phyloP scores from a whole-genome alignment of 805 yeast species.

The Ogataea glucozyma region DNA sequence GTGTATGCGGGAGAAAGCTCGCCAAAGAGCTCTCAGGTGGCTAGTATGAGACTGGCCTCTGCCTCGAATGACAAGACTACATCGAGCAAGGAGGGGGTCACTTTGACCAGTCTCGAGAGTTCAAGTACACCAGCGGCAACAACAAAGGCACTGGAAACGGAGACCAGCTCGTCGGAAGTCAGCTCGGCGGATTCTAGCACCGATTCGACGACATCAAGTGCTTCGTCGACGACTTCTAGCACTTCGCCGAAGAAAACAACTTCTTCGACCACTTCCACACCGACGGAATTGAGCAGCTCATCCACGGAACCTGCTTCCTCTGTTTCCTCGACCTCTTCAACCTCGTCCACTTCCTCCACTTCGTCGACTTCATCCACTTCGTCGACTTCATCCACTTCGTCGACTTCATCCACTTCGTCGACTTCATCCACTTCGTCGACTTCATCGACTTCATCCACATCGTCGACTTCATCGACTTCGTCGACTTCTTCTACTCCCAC shows the following conservation, averaged over 20 bases:
- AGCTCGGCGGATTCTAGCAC: not conserved
- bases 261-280: too few species aligned
- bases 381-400: constrained; percentile 8
- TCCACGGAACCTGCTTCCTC: constrained; percentile 7
- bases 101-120: not conserved
- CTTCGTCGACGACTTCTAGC: too few species aligned
- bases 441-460: not conserved
- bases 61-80: too few species aligned
- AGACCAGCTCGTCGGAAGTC: too few species aligned
- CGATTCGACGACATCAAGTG: constrained; percentile 19
- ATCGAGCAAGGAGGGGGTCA: not conserved
- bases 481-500: not conserved
- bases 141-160: too few species aligned
- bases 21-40: not conserved
- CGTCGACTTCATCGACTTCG: not conserved
- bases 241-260: too few species aligned
- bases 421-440: not conserved
- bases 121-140: not conserved
- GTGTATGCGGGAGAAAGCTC: constrained; percentile 14
- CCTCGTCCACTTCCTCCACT: constrained; percentile 11
- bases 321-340: constrained; percentile 10
- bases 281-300: too few species aligned
- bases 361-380: constrained; percentile 10
- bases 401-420: constrained; percentile 11
- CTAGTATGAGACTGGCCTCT: too few species aligned